Evolutionary conservation across 2,329 filamentous ascomycete genomes (phyloP), one percentile per base, ranked within the genome.

Genomic region (Trichoderma afroharzianum): DNA sequence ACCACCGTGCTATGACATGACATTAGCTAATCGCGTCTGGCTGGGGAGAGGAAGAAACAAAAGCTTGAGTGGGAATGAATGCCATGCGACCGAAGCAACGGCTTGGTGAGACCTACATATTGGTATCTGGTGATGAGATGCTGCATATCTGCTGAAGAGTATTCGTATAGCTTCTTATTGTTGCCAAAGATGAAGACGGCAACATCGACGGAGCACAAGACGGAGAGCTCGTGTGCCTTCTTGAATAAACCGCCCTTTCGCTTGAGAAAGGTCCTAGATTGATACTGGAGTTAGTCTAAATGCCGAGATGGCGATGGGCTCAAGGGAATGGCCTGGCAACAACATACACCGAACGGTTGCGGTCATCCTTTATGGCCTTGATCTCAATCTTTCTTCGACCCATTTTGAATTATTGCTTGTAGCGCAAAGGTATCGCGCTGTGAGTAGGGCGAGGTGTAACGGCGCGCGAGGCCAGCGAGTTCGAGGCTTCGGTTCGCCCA

Each of bases 321-420:
- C 26, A 12, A 53, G 47, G 15, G 50, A 58, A 18, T 14, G 36
- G 33, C 4, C 36, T 9, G 43, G 61, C n/a, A 62, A 58, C 72
- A 33, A 86, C 93, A 83, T 94, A 98, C 95, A 98, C 95, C 79
- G 95, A 97, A 81, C 95, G 94, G 81, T 98, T 98, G 79, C 95
- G 91, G 83, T 98, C 95, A 90, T 98, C 95, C 84, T 97, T 98
- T 88, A 98, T 98, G 77, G 95, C 94, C 85, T 98, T 98, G 87
- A 99, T 98, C 86, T 98, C 96, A 81, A 99, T 99, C 90, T 99
- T 99, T 88, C 96, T 91, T 83, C 96, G 92, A 82, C 96, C 96
- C 96, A 99, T 99, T 67, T 61, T 80, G 74, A 75, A 64, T 12
- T 36, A 30, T 36, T 21, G 71, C 66, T 39, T 66, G 71, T 53